These are phyloP conservation scores for Adansonia madagascariensis DNA, from an alignment of 441 rosid species.

Conservation along the genomic window DNA sequence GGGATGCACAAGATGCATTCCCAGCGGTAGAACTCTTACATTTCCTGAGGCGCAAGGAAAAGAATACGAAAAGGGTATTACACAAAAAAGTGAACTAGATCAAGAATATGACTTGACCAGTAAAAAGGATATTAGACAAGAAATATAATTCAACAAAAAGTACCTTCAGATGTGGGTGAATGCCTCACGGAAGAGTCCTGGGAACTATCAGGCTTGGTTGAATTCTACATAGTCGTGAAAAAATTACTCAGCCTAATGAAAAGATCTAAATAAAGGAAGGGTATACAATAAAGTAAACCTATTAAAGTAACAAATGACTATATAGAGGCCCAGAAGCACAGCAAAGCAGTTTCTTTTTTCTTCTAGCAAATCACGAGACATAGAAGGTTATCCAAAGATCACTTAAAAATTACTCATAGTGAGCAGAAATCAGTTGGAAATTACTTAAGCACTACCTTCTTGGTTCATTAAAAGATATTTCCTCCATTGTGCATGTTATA, in stretches of 20 bases:
- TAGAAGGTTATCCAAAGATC: conserved; percentile 12
- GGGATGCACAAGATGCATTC: too few relatives aligned
- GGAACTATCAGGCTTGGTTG: conserved; percentile 37
- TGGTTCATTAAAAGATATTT: conserved; percentile 13
- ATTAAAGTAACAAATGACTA: not conserved
- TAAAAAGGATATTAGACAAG: not conserved
- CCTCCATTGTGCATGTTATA: not conserved
- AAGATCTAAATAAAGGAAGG: not conserved
- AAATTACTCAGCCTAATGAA: not conserved
- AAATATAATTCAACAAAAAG: conserved; percentile 29
- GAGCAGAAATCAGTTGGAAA: not conserved
- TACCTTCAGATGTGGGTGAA: conserved; percentile 55
- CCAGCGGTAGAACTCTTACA: too few relatives aligned
- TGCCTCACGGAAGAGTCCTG: conserved; percentile 40
- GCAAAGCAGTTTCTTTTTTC: not conserved
- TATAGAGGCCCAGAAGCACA: not conserved
- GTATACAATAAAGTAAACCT: not conserved
- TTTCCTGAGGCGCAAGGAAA: too few relatives aligned
- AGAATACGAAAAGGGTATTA: too few relatives aligned
- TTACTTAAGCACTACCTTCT: not conserved
- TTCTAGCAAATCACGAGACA: not conserved
- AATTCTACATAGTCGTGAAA: conserved; percentile 44
- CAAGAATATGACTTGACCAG: conserved; percentile 4
- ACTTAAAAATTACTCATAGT: not conserved
- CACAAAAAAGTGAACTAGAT: not conserved